These are phyloP conservation scores for Cucurbita argyrosperma DNA, from an alignment of 306 rosid species.

Conservation along the genomic window DNA sequence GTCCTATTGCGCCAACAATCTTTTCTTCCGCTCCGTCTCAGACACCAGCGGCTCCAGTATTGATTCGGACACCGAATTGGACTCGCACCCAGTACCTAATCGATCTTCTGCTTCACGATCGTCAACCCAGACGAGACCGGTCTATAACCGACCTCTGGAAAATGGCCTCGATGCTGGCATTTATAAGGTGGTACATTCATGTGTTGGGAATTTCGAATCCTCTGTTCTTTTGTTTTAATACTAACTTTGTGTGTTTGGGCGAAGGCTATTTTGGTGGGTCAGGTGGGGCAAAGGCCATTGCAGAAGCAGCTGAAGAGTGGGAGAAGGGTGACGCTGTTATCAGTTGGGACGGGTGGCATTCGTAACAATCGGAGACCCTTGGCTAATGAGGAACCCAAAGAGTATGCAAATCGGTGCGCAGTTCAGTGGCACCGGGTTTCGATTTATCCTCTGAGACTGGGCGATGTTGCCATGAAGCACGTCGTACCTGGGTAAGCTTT, in stretches of 20 bases:
- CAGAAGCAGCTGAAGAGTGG: slow-evolving; percentile 73
- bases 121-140: neutral
- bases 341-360: slow-evolving; percentile 84
- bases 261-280: slow-evolving; percentile 79
- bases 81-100: neutral
- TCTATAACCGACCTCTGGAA: slow-evolving; percentile 42
- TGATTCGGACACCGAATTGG: slow-evolving; percentile 9
- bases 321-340: slow-evolving; percentile 35
- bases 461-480: slow-evolving; percentile 27
- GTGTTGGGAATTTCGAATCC: neutral
- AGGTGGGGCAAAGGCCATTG: slow-evolving; percentile 67
- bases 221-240: neutral
- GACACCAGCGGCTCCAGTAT: slow-evolving; percentile 13
- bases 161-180: slow-evolving; percentile 65
- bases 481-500: slow-evolving; percentile 44
- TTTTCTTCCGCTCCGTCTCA: slow-evolving; percentile 17
- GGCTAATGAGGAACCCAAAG: slow-evolving; percentile 49
- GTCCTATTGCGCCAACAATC: slow-evolving; percentile 20
- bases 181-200: slow-evolving; percentile 34
- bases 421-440: slow-evolving; percentile 92
- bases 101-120: slow-evolving; percentile 3
- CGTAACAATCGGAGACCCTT: slow-evolving; percentile 75
- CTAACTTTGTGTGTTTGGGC: neutral
- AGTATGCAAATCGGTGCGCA: slow-evolving; percentile 54
- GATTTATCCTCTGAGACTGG: slow-evolving; percentile 47